Conservation (phyloP, 768 basidiomycete genomes). For the Xerocomellus intermedius region DNA sequence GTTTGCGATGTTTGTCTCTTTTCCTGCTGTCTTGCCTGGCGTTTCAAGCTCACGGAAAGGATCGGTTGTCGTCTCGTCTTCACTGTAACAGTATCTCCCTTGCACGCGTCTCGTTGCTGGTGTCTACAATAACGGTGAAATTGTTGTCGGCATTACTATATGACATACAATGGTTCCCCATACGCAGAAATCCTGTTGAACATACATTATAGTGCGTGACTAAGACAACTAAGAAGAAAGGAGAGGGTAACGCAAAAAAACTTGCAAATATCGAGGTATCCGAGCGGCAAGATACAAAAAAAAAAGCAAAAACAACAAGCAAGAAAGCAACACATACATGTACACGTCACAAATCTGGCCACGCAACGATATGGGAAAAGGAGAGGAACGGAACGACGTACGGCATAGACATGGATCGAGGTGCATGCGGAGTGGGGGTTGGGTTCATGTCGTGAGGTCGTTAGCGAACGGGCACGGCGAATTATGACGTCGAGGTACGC, state of each 20-base stretch:
- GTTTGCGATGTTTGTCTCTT: background rate
- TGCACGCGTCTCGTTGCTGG: background rate
- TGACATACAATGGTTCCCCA: too few species aligned
- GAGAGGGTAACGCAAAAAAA: background rate
- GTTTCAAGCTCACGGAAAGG: background rate
- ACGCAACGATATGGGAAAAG: background rate
- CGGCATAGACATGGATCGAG: background rate
- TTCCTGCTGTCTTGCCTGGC: background rate
- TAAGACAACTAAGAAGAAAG: background rate
- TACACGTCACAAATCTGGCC: background rate
- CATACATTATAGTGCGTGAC: background rate
- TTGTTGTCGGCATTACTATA: background rate
- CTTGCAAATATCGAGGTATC: slow-evolving; percentile 1
- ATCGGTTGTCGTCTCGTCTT: background rate
- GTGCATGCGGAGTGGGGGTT: background rate
- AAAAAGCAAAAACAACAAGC: background rate
- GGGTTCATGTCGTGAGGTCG: background rate
- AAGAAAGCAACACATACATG: background rate
- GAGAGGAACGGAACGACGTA: background rate
- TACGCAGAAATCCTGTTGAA: background rate
- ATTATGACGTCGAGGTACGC: slow-evolving; percentile 11
- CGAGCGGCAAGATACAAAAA: background rate
- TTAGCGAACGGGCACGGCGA: background rate
- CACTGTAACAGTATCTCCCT: slow-evolving; percentile 2
- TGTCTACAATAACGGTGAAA: background rate